A percentile compares a stretch with the other conserved stretches of the same genome.
These are phyloP conservation scores for Oryza officinalis DNA, from an alignment of 176 grass and related monocot species.

Conservation along the genomic window DNA sequence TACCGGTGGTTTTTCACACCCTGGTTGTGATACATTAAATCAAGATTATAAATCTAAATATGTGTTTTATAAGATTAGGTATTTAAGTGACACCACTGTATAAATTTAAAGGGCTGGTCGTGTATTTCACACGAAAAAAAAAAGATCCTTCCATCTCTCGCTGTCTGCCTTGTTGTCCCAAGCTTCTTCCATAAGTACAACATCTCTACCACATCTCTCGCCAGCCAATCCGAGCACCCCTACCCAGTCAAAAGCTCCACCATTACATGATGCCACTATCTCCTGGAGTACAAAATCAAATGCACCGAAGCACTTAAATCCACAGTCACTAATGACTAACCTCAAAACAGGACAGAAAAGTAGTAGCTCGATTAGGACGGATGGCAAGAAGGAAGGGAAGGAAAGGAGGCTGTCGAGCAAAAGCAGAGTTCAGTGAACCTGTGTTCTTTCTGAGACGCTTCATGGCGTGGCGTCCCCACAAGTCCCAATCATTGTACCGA, in stretches of 20 bases:
- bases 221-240: neutral
- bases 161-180: neutral
- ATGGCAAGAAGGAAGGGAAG: neutral
- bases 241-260: neutral
- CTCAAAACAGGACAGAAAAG: neutral
- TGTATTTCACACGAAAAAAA: neutral
- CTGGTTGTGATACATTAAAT: too few relatives aligned
- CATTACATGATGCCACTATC: neutral
- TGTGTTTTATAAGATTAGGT: too few relatives aligned
- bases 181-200: neutral
- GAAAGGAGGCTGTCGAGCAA: slow-evolving; percentile 1
- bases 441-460: neutral
- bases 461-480: neutral
- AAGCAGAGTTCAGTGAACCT: slow-evolving; percentile 27
- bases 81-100: too few relatives aligned
- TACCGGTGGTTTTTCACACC: too few relatives aligned
- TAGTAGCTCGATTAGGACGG: neutral
- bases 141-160: neutral
- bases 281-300: neutral
- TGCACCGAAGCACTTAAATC: neutral
- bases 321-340: neutral
- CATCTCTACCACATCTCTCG: neutral
- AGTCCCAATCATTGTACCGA: slow-evolving; percentile 36
- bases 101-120: too few relatives aligned
- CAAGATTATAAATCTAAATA: too few relatives aligned